These are phyloP conservation scores for Neofusicoccum parvum DNA, from an alignment of 2,329 filamentous ascomycete species.

Conservation along the genomic window DNA sequence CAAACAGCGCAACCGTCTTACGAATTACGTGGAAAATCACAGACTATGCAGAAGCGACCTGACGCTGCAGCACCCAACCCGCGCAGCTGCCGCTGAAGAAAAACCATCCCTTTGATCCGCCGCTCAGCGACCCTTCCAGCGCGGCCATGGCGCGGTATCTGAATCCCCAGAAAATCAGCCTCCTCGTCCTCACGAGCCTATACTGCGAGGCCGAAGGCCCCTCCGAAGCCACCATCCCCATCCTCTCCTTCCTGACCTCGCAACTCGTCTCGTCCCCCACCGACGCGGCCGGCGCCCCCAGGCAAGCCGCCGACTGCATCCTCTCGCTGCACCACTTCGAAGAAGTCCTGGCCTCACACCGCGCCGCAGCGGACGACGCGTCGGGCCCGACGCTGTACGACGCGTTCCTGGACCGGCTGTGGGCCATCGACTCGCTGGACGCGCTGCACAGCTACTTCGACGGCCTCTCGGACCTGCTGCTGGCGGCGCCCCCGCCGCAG, in stretches of 20 bases:
- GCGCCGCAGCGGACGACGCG: conserved; percentile 59
- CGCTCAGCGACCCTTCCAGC: not conserved
- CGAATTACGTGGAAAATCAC: not conserved
- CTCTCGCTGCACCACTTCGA: conserved; percentile 48
- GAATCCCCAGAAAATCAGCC: conserved; percentile 83
- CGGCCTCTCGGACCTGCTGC: conserved; percentile 58
- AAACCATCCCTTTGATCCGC: not conserved
- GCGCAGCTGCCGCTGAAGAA: not conserved
- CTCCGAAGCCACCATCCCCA: conserved; percentile 68
- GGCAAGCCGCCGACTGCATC: conserved; percentile 34
- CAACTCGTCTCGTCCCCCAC: conserved; percentile 56
- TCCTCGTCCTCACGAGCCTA: conserved; percentile 78
- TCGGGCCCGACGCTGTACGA: conserved; percentile 71
- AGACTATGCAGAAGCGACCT: not conserved
- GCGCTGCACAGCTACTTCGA: conserved; percentile 77
- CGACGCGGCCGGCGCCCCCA: not conserved
- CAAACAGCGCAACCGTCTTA: not conserved
- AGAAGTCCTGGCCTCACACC: conserved; percentile 45
- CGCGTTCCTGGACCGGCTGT: conserved; percentile 76
- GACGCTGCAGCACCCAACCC: not conserved
- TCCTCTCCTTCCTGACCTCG: conserved; percentile 77
- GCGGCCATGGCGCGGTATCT: conserved; percentile 73
- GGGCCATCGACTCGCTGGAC: conserved; percentile 81
- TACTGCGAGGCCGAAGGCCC: conserved; percentile 75
- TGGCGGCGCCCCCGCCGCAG: conserved; percentile 54